Evolutionary conservation across 2,329 filamentous ascomycete species (phyloP).

Genomic region (Venturiaceae sp.): DNA sequence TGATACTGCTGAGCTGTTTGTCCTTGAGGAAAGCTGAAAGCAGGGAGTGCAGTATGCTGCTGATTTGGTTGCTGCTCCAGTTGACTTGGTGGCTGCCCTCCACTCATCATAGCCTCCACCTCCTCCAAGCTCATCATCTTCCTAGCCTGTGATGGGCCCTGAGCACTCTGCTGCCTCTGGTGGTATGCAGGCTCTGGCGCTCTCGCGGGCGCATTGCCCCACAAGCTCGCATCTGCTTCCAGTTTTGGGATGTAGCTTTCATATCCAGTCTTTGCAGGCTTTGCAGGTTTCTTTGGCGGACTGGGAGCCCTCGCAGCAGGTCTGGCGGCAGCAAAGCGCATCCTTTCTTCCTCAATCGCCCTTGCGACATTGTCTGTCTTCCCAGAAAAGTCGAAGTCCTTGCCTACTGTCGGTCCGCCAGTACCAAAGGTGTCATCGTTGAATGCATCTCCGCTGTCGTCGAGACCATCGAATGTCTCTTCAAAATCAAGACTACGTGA

Average conservation of each 20-base stretch:
- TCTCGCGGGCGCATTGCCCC: constrained; percentile 65
- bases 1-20: constrained; percentile 12
- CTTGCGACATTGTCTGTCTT: constrained; percentile 79
- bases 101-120: constrained; percentile 82
- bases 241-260: constrained; percentile 84
- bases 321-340: constrained; percentile 62
- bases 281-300: constrained; percentile 36
- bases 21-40: constrained; percentile 9
- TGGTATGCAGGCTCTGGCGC: constrained; percentile 22
- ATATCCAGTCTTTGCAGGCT: constrained; percentile 71
- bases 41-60: not conserved
- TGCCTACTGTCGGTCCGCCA: constrained; percentile 53
- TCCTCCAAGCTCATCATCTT: constrained; percentile 96
- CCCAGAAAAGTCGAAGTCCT: constrained; percentile 96
- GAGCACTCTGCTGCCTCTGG: constrained; percentile 18
- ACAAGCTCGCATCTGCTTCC: constrained; percentile 86
- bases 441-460: constrained; percentile 87
- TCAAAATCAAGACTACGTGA: constrained; percentile 74
- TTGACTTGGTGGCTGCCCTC: constrained; percentile 17
- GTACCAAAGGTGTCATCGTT: constrained; percentile 87
- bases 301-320: constrained; percentile 25
- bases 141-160: constrained; percentile 32
- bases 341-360: constrained; percentile 84
- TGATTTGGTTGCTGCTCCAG: constrained; percentile 11
- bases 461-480: constrained; percentile 91